Base-by-base conservation (phyloP, 1,284 basidiomycete genomes). In the Sanguinoderma infundibulare region DNA sequence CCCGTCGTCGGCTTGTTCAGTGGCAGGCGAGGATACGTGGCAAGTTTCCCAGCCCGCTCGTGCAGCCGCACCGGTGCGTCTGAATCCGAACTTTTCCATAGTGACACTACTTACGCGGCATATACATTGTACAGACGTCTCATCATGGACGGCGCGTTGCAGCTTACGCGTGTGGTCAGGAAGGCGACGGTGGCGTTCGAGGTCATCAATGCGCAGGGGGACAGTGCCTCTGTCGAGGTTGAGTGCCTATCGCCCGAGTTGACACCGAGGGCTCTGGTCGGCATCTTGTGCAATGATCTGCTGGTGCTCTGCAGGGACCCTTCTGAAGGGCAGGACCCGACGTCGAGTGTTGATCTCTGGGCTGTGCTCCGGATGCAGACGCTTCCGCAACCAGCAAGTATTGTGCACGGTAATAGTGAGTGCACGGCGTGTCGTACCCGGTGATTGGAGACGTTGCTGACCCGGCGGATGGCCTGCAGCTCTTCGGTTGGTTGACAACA, bases 1-100 rank as follows among this genome's bases (percentile, higher is more conserved):
- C 93, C 5, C 84, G 96, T 35, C 84, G 90, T 38, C 92, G 94
- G 70, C 84, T 98, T 32, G 92, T 96, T 24, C 87, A 91, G 70
- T 95, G 98, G 98, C 97, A 99, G 79, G 77, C 89, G 54, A 84
- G 94, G 67, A 98, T 99, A 70, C 84, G 90, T 44, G 95, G 94
- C 28, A 91, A 87, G 70, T 98, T 98, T 74, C 94, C 95, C 3
- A 96, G 94, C 61, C 96, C 98, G 10, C 81, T 99, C 44, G 98
- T 99, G 30, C 98, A 99, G 75, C 98, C 97, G 15, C 98, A 99
- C 79, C 89, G 97, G 83, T 92, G 28, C 40, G 60, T 51, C 28
- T 50, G 36, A 36, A 52, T 42, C 65, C 38, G 6, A 15, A n/a
- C 53, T 44, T 39, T 53, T 32, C 34, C 17, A 17, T n/a, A n/a